Base-by-base conservation (phyloP, 2,329 filamentous ascomycete species). In the Cladosporium sp. region DNA sequence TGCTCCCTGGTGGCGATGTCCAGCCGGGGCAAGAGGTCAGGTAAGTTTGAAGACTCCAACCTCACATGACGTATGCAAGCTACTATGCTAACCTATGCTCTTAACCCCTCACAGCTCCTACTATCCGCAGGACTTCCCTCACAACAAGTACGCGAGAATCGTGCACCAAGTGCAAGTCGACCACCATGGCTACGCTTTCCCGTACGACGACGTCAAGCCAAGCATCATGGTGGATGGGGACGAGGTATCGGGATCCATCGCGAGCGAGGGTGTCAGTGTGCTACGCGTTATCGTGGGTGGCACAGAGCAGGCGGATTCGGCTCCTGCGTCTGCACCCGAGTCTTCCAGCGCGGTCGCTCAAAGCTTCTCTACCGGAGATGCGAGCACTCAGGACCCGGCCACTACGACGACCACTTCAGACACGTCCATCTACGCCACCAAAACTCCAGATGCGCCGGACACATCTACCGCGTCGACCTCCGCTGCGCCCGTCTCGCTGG, bases 151-250 rank as follows among this genome's bases (percentile, higher is more conserved):
- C 74, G 79, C 83, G 57, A 80, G 85, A 7, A 80, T 89, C 60
- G 82, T 90, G 1, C 88, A 90, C 77, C 74, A 82, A 36, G 81
- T 86, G 47, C 85, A 89, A 77, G 72, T 82, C 1, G 86, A 89
- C 72, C 83, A 83, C 2, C 80, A 80, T 59, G 89, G 88, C 0
- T 91, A 91, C 73, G 86, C 87, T 0, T 91, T 90, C 72, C 80
- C 88, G 0, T 91, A 90, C 71, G 89, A 91, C 72, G 88, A 91
- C 73, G 88, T 91, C n/a, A 85, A 85, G 65, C 83, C 86, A 0
- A 8, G 32, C 38, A 15, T 32, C n/a, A 32, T 15, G 15, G 36
- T 24, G 15, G 28, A 18, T 8, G 49, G n/a, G 1, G 49, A 26
- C 6, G 51, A 64, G 18, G 61, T 64, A 5, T 64, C 61, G 3